A percentile compares a stretch with the other conserved stretches of the same genome.
Evolutionary conservation across 23 red algal genomes (phyloP).

Genomic region (Cyanidiococcus yangmingshanensis): DNA sequence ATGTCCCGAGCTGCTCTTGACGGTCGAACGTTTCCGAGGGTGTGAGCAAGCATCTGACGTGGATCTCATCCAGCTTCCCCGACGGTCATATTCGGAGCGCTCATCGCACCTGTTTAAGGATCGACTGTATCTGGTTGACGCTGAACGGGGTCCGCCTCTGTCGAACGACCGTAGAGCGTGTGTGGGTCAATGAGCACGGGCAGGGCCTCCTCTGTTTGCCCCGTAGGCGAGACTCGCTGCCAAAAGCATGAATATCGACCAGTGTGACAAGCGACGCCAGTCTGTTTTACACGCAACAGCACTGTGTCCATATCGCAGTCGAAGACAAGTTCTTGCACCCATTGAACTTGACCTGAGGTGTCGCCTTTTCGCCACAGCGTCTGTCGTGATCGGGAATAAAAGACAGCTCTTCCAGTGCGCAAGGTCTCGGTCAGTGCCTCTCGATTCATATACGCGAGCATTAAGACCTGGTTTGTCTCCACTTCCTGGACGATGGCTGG

Average conservation of each 20-base stretch:
- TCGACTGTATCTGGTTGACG: no score
- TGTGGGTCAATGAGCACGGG: constrained; percentile 1
- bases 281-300: constrained; percentile 74
- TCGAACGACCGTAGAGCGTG: neutral
- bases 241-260: constrained; percentile 85
- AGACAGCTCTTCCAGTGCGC: constrained; percentile 42
- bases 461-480: constrained; percentile 64
- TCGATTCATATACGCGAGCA: constrained; percentile 88
- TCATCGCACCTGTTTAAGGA: no score
- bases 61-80: no score
- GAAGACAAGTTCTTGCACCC: constrained; percentile 46
- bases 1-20: no score
- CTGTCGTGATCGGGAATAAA: constrained; percentile 53
- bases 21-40: no score
- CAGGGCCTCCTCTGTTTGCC: constrained; percentile 1
- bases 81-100: no score
- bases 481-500: constrained; percentile 82
- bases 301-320: constrained; percentile 94
- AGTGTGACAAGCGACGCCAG: constrained; percentile 94
- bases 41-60: no score
- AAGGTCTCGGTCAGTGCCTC: constrained; percentile 70
- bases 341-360: constrained; percentile 83
- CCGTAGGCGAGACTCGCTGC: neutral
- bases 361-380: constrained; percentile 92
- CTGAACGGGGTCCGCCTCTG: neutral